Evolutionary conservation across 2,329 filamentous ascomycete species (phyloP).

Genomic region (Colletotrichum cuscutae): DNA sequence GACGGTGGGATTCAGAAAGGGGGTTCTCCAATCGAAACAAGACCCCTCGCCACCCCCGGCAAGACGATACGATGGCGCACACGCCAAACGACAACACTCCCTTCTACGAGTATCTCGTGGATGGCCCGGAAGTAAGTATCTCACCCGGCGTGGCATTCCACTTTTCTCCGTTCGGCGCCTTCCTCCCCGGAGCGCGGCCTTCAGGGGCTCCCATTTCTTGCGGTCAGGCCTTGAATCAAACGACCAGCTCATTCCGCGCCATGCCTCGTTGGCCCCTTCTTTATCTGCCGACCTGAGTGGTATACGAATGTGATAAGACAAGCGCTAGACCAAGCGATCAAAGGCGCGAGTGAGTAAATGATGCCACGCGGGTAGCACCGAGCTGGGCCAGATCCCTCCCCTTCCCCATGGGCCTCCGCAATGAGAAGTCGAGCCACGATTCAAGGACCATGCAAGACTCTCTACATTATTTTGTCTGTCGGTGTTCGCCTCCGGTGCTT

Average conservation of each 20-base stretch:
- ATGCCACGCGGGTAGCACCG: not conserved
- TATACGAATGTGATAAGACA: not conserved
- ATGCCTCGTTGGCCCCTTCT: not conserved
- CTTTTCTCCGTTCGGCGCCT: not conserved
- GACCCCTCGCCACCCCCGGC: not conserved
- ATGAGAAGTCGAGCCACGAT: not conserved
- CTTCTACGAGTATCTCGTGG: slow-evolving; percentile 30
- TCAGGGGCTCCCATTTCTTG: not conserved
- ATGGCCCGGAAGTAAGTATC: slow-evolving; percentile 28
- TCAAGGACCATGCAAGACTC: not conserved
- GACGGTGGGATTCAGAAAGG: slow-evolving; percentile 16
- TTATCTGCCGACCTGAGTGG: not conserved
- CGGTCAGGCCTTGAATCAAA: not conserved
- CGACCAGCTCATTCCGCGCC: not conserved
- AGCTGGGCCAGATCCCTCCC: not conserved
- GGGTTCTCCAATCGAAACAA: slow-evolving; percentile 15
- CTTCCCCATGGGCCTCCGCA: not conserved
- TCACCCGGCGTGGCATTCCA: not conserved
- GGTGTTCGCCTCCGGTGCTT: not conserved
- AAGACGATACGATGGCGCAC: slow-evolving; percentile 23
- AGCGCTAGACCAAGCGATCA: slow-evolving; percentile 18
- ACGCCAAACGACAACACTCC: slow-evolving; percentile 16
- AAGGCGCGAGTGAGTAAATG: not conserved
- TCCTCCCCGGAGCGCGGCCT: not conserved
- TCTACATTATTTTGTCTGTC: not conserved